These are phyloP conservation scores for Backusella westeae DNA, from an alignment of 192 early-diverging fungal genomes.

Conservation along the genomic window DNA sequence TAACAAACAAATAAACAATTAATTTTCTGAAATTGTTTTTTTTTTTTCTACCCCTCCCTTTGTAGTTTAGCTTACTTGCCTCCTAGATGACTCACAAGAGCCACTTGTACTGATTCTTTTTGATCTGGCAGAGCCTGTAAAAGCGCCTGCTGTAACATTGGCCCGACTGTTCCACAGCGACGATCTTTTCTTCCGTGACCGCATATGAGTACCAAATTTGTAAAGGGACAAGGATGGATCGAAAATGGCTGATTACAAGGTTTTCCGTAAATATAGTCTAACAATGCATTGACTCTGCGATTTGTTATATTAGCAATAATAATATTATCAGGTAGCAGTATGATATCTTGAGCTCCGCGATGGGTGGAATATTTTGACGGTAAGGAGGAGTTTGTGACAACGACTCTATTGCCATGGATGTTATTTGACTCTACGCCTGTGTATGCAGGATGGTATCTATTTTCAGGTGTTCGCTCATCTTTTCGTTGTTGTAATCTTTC, in stretches of 20 bases:
- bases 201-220: slow-evolving; percentile 41
- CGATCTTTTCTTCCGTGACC: slow-evolving; percentile 47
- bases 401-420: not conserved
- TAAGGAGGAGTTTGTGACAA: slow-evolving; percentile 14
- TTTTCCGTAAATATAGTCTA: slow-evolving; percentile 36
- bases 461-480: not conserved
- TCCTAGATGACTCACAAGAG: slow-evolving; percentile 45
- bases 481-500: not conserved
- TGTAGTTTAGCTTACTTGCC: slow-evolving; percentile 16
- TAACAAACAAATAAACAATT: not conserved
- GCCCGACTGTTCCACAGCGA: slow-evolving; percentile 43
- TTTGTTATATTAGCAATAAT: slow-evolving; percentile 42
- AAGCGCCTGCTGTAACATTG: slow-evolving; percentile 39
- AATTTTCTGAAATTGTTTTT: not conserved
- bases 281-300: slow-evolving; percentile 33
- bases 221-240: slow-evolving; percentile 5
- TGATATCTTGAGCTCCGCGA: slow-evolving; percentile 5
- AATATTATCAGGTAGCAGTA: slow-evolving; percentile 41
- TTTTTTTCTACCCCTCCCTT: not conserved
- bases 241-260: slow-evolving; percentile 20
- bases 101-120: slow-evolving; percentile 8
- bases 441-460: not conserved
- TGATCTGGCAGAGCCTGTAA: slow-evolving; percentile 29
- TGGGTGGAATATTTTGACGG: slow-evolving; percentile 8
- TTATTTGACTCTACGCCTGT: not conserved